Conservation (phyloP, 2,329 filamentous ascomycete genomes). For the Neofusicoccum ribis region DNA sequence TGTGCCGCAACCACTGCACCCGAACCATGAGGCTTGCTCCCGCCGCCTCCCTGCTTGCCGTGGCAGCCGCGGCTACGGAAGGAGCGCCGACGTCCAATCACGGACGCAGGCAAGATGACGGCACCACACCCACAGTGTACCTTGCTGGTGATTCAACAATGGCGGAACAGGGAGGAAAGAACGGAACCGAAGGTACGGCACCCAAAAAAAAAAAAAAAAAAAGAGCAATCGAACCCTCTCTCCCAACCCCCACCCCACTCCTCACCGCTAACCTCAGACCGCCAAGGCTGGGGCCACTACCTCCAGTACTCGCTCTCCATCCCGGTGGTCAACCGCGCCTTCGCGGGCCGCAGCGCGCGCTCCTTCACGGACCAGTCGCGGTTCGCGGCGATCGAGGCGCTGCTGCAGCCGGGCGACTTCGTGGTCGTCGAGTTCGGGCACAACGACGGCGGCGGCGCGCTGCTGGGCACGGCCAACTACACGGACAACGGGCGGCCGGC, state of each 20-base stretch:
- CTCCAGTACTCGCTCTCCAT: conserved; percentile 54
- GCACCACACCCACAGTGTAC: conserved; percentile 47
- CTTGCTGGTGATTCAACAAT: conserved; percentile 65
- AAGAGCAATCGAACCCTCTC: neutral
- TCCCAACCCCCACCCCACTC: too few relatives aligned
- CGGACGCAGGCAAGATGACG: neutral
- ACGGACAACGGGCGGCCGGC: conserved; percentile 64
- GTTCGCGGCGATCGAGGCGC: conserved; percentile 58
- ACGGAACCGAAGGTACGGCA: conserved; percentile 41
- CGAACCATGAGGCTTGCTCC: neutral
- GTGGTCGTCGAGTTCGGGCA: conserved; percentile 73
- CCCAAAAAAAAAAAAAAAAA: neutral
- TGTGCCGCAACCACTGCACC: neutral
- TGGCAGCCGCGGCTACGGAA: neutral
- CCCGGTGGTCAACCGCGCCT: conserved; percentile 63
- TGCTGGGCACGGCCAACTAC: conserved; percentile 41
- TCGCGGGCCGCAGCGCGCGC: conserved; percentile 65
- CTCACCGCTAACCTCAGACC: neutral
- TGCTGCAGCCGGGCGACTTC: conserved; percentile 60
- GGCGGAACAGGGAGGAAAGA: conserved; percentile 50
- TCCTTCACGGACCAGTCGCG: conserved; percentile 67
- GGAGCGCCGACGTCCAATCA: neutral
- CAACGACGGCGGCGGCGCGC: conserved; percentile 61
- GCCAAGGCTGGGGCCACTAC: conserved; percentile 62
- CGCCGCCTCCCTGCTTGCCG: neutral